Evolutionary conservation across 2,329 filamentous ascomycete species (phyloP), one percentile per base, ranked within the genome.

Genomic region (Aspergillus alliaceus): DNA sequence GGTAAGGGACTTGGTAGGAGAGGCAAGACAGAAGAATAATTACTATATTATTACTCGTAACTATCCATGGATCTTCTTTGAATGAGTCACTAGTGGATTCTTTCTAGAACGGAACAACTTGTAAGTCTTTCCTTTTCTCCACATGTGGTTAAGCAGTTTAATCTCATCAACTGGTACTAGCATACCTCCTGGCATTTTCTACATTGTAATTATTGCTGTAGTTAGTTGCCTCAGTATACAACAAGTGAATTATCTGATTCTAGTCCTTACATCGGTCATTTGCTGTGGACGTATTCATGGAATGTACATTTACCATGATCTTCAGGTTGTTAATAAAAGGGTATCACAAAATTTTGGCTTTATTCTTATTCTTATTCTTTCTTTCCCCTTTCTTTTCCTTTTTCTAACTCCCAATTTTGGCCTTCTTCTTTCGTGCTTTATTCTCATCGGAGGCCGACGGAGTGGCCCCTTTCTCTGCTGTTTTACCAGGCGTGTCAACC

Each of bases 371-470:
- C n/a, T n/a, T n/a, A n/a, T n/a, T n/a, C n/a, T n/a, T n/a, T n/a
- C n/a, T n/a, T n/a, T n/a, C n/a, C n/a, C n/a, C n/a, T n/a, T n/a
- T n/a, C n/a, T n/a, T n/a, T n/a, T n/a, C n/a, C n/a, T n/a, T n/a
- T 15, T 29, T 48, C 69, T 55, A 72, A 61, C 58, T 63, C n/a
- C 59, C 64, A 57, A 66, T 59, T 56, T 69, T 72, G 40, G 60
- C 70, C 64, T 73, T 78, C 63, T 70, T 72, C 62, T 62, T 73
- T 59, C 71, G 71, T 29, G 64, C 59, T 56, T 70, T 77, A 55
- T 70, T 71, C 48, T 74, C 73, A 8, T 72, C 65, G 14, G 72
- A 66, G n/a, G 64, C 72, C n/a, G 64, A 66, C 54, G 66, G 39
- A 15, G 15, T 49, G 15, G 39, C 69, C 54, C 68, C 68, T 54